Percentiles rank a stretch among this genome's conserved stretches.
phyloP scores from a whole-genome alignment of 441 rosid genomes.

The Adansonia rubrostipa region DNA sequence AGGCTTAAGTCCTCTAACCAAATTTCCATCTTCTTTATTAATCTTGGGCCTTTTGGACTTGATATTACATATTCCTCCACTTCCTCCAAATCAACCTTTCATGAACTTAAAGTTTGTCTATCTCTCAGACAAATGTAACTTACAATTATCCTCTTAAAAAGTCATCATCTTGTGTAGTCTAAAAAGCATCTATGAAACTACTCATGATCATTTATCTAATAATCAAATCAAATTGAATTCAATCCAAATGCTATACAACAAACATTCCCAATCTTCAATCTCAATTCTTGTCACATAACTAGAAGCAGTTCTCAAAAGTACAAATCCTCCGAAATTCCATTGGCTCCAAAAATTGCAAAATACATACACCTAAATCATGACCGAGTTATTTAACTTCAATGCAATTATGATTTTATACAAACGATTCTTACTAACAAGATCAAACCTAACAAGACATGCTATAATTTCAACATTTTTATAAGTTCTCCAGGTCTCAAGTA shows the following conservation, averaged over 20 bases:
- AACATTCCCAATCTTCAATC: not conserved
- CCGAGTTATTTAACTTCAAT: not conserved
- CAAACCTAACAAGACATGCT: not conserved
- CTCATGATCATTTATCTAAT: not conserved
- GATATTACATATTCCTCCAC: not conserved
- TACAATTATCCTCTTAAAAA: not conserved
- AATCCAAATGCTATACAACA: not conserved
- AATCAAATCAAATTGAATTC: conserved; percentile 2
- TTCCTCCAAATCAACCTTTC: not conserved
- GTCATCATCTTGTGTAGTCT: not conserved
- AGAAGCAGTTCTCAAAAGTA: not conserved
- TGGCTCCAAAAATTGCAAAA: not conserved
- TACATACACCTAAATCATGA: not conserved
- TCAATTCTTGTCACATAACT: not conserved
- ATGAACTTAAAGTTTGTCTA: not conserved
- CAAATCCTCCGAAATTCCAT: not conserved
- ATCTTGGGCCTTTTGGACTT: not conserved
- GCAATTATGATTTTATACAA: not conserved
- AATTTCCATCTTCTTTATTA: not conserved
- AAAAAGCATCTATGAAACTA: not conserved
- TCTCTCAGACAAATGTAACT: not conserved
- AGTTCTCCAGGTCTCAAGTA: not conserved
- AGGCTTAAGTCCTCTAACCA: not conserved
- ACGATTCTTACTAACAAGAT: not conserved
- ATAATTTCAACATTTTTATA: no score